These are phyloP conservation scores for Escovopsis sp. DNA, from an alignment of 2,329 filamentous ascomycete species.

Conservation along the genomic window DNA sequence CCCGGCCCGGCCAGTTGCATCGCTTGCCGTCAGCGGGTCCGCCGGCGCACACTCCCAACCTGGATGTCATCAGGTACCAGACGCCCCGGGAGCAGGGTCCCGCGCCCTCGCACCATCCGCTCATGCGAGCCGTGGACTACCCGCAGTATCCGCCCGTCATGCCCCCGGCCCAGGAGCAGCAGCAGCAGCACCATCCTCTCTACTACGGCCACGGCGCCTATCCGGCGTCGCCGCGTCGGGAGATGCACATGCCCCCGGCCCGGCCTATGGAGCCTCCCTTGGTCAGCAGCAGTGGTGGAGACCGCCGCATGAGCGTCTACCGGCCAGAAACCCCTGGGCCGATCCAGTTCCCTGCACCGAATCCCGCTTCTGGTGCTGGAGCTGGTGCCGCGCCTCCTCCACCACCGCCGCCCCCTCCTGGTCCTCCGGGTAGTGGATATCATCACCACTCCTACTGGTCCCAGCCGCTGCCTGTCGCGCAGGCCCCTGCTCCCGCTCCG, in stretches of 20 bases:
- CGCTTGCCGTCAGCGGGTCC: constrained; percentile 13
- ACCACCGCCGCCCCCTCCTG: constrained; percentile 1
- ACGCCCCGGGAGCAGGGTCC: constrained; percentile 13
- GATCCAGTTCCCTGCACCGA: too few species aligned
- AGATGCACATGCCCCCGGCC: constrained; percentile 14
- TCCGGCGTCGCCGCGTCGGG: constrained; percentile 15
- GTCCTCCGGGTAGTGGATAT: constrained; percentile 10
- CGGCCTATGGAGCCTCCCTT: constrained; percentile 20
- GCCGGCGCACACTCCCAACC: constrained; percentile 7
- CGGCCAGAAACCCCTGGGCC: constrained; percentile 14
- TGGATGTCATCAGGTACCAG: constrained; percentile 10
- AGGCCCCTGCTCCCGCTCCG: constrained; percentile 5
- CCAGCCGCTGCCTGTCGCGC: constrained; percentile 14
- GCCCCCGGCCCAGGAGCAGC: constrained; percentile 6
- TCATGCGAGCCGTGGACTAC: constrained; percentile 14
- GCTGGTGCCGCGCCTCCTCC: too few species aligned
- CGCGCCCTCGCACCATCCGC: constrained; percentile 9
- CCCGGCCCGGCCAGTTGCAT: constrained; percentile 2
- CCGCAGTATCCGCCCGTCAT: constrained; percentile 11
- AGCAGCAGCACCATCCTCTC: constrained; percentile 7
- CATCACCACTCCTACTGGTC: constrained; percentile 19
- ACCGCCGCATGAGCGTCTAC: constrained; percentile 18
- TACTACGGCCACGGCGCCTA: constrained; percentile 18
- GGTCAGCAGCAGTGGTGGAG: constrained; percentile 5
- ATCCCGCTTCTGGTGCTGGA: too few species aligned